Conservation (phyloP, 1,284 basidiomycete species). For the Trametes versicolor region DNA sequence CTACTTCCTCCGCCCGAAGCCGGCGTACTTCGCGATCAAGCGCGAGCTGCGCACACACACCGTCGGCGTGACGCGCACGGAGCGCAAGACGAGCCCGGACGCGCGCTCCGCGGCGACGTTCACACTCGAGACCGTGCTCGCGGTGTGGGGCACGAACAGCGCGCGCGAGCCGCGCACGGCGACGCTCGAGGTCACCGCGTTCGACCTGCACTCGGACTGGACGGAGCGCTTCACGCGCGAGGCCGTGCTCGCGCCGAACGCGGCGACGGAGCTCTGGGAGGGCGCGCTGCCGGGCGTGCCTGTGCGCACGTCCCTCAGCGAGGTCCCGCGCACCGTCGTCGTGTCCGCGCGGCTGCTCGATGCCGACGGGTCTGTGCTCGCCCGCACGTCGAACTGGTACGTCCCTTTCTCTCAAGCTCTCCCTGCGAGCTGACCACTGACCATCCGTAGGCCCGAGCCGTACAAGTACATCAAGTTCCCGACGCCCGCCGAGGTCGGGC, state of each 20-base stretch:
- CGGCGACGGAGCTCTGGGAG: slow-evolving; percentile 84
- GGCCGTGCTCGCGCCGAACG: slow-evolving; percentile 72
- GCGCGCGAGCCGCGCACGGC: slow-evolving; percentile 66
- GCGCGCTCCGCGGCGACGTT: slow-evolving; percentile 71
- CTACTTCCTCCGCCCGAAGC: slow-evolving; percentile 72
- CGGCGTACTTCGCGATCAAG: slow-evolving; percentile 65
- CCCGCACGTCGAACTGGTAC: slow-evolving; percentile 84
- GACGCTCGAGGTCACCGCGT: slow-evolving; percentile 73
- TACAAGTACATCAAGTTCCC: slow-evolving; percentile 92
- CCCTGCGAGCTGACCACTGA: slow-evolving; percentile 9
- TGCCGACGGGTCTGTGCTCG: slow-evolving; percentile 65
- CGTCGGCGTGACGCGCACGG: slow-evolving; percentile 85
- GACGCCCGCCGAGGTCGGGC: slow-evolving; percentile 55
- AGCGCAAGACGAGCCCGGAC: slow-evolving; percentile 66
- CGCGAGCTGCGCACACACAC: slow-evolving; percentile 68
- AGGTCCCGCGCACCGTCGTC: slow-evolving; percentile 74
- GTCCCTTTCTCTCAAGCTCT: slow-evolving; percentile 30
- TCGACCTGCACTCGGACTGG: slow-evolving; percentile 72
- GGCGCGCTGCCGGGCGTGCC: slow-evolving; percentile 77
- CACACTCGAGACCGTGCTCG: slow-evolving; percentile 70
- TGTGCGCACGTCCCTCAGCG: slow-evolving; percentile 68
- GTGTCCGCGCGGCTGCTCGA: slow-evolving; percentile 81
- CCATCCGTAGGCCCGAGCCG: slow-evolving; percentile 78
- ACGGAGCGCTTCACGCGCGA: slow-evolving; percentile 59
- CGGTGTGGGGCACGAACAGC: slow-evolving; percentile 89